Percentiles rank a stretch among this genome's conserved stretches.
phyloP scores from a whole-genome alignment of 2,329 filamentous ascomycete genomes.

The Trichoderma sp. region DNA sequence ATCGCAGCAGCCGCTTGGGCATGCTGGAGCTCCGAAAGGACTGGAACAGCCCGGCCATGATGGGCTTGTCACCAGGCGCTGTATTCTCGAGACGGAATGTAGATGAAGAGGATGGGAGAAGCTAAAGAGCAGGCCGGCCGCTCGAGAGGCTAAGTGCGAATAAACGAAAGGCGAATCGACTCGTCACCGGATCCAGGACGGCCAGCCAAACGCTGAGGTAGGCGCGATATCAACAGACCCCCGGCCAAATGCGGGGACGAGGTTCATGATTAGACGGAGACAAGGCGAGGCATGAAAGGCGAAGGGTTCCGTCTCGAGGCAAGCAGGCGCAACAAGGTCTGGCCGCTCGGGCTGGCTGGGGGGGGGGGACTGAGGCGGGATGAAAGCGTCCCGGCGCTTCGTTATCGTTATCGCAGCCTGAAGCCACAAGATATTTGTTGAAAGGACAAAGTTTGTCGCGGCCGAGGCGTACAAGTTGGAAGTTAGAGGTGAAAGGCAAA shows the following conservation, averaged over 20 bases:
- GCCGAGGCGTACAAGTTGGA: not conserved
- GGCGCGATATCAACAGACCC: constrained; percentile 36
- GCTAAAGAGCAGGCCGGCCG: not conserved
- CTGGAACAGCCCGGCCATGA: constrained; percentile 74
- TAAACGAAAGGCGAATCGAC: not conserved
- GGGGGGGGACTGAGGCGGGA: constrained; percentile 1
- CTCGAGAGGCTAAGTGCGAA: not conserved
- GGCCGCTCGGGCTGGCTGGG: not conserved
- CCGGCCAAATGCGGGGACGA: constrained; percentile 36
- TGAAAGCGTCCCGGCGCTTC: not conserved
- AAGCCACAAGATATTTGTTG: not conserved
- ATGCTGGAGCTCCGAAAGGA: constrained; percentile 69
- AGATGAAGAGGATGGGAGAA: not conserved
- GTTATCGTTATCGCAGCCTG: not conserved
- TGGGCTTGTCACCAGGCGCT: constrained; percentile 29
- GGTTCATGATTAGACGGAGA: constrained; percentile 33
- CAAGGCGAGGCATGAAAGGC: constrained; percentile 26
- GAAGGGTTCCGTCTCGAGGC: constrained; percentile 1
- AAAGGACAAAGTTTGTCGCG: constrained; percentile 11
- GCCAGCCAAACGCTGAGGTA: constrained; percentile 24
- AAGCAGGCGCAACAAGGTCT: constrained; percentile 9
- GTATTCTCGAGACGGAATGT: not conserved
- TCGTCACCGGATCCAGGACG: constrained; percentile 27
- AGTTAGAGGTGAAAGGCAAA: too few species aligned
- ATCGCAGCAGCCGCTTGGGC: constrained; percentile 86